Evolutionary conservation across 768 basidiomycete species (phyloP).

Genomic region (Asterophora lycoperdoides): DNA sequence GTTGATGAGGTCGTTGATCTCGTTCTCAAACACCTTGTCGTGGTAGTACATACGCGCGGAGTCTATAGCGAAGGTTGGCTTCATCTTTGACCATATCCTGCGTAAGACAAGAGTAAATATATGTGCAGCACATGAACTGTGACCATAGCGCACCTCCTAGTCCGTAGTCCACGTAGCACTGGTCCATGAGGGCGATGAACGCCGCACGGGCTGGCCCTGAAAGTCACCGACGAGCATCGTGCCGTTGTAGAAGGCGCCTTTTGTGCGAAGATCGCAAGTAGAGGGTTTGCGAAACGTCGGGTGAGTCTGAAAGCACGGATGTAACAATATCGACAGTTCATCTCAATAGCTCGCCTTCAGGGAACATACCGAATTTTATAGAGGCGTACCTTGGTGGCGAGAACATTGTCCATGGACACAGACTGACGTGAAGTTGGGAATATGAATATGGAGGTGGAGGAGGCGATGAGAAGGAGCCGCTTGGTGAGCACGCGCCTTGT

Average conservation of each 20-base stretch:
- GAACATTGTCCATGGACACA: conserved; percentile 99
- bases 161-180: conserved; percentile 99
- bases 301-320: conserved; percentile 96
- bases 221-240: too few species aligned
- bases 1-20: conserved; percentile 83
- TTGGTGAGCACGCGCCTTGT: too few species aligned
- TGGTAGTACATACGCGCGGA: conserved; percentile 82
- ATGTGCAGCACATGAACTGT: not conserved
- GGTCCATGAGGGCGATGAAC: conserved; percentile 96
- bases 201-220: conserved; percentile 84
- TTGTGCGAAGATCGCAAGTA: conserved; percentile 93
- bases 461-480: too few species aligned
- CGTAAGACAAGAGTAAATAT: conserved; percentile 3
- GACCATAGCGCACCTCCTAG: conserved; percentile 64
- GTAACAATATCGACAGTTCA: conserved; percentile 99
- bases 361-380: not conserved
- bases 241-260: conserved; percentile 94
- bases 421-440: too few species aligned
- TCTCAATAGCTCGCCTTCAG: conserved; percentile 28
- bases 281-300: conserved; percentile 90
- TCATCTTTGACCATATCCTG: conserved; percentile 81
- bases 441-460: too few species aligned
- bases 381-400: conserved; percentile 73
- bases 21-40: conserved; percentile 87
- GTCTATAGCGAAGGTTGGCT: too few species aligned